A percentile compares a stretch with the other conserved stretches of the same genome.
Conservation (phyloP, 2,329 filamentous ascomycete species). For the Microcera coccophila region DNA sequence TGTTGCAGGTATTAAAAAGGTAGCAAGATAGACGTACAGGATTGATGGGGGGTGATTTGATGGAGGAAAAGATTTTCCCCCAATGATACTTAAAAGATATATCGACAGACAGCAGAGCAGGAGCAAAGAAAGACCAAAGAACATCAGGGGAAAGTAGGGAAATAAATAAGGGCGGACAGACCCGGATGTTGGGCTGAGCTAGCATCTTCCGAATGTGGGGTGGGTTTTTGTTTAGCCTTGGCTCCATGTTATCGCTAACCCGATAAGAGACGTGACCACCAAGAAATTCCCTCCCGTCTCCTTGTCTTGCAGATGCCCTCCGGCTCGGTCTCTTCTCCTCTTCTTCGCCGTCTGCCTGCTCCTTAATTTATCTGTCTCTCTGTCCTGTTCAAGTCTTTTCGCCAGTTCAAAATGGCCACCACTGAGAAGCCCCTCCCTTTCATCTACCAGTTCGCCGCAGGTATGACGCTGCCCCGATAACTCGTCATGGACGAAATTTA, state of each 20-base stretch:
- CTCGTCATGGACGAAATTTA: conserved; percentile 10
- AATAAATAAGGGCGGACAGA: no score
- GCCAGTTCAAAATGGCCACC: conserved; percentile 32
- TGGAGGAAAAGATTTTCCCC: no score
- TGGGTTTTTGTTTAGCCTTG: not conserved
- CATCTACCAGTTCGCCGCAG: conserved; percentile 90
- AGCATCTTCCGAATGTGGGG: conserved; percentile 1
- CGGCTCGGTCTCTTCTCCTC: conserved; percentile 7
- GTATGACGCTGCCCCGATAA: conserved; percentile 43
- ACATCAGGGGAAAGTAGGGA: no score
- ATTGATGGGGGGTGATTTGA: no score
- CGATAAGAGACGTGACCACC: conserved; percentile 26
- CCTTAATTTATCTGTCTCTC: conserved; percentile 8
- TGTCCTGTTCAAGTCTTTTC: conserved; percentile 9
- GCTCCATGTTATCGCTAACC: conserved; percentile 16
- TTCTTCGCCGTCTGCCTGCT: conserved; percentile 3
- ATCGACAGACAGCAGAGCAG: no score
- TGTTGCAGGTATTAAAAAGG: no score
- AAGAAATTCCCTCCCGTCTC: conserved; percentile 29
- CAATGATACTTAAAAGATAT: no score
- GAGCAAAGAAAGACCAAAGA: no score
- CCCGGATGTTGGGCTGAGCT: no score
- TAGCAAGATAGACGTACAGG: no score
- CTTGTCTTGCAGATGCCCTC: conserved; percentile 27
- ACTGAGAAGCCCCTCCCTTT: conserved; percentile 78